Conservation (phyloP, 2,329 filamentous ascomycete genomes). For the Celoporthe dispersa region DNA sequence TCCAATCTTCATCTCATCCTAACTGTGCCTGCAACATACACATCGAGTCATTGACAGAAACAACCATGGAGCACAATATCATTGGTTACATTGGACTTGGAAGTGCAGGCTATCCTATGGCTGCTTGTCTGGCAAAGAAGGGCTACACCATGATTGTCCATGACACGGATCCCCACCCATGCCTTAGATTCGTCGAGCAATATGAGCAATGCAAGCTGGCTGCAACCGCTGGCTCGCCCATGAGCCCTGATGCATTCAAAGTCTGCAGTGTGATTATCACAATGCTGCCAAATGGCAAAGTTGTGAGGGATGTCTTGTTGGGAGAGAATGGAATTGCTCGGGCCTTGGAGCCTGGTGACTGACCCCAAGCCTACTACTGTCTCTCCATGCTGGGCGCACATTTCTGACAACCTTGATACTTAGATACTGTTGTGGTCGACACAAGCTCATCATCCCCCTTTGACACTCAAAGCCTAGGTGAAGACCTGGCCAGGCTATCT, state of each 20-base stretch:
- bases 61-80: neutral
- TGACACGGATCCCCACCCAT: neutral
- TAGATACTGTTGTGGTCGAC: constrained; percentile 11
- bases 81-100: constrained; percentile 10
- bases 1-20: neutral
- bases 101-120: constrained; percentile 9
- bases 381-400: neutral
- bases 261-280: constrained; percentile 6
- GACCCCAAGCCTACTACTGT: neutral
- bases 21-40: neutral
- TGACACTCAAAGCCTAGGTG: neutral
- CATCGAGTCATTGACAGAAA: no score
- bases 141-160: constrained; percentile 1
- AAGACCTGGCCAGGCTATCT: neutral
- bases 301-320: constrained; percentile 8
- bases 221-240: neutral
- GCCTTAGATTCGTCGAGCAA: neutral
- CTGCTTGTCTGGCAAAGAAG: constrained; percentile 12
- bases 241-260: neutral
- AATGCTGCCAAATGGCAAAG: constrained; percentile 9
- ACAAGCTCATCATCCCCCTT: constrained; percentile 12
- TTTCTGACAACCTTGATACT: neutral
- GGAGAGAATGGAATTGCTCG: constrained; percentile 10
- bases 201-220: constrained; percentile 6
- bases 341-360: neutral